Conservation (phyloP, 1,284 basidiomycete genomes). For the Pyrrhoderma noxium region DNA sequence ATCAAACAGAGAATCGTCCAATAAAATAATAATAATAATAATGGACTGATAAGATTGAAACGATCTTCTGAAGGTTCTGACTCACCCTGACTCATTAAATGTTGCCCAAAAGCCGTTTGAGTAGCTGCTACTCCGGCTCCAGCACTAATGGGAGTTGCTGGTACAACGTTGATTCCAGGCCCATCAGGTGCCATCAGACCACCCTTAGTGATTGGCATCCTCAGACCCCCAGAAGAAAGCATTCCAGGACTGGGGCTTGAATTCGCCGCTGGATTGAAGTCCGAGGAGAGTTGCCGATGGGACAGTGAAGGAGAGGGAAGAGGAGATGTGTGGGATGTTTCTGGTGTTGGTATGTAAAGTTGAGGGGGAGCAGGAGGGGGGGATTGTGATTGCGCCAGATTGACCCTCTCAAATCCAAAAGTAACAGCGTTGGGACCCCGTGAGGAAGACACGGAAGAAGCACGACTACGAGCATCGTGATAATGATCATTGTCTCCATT, state of each 20-base stretch:
- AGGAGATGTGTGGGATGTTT: conserved; percentile 15
- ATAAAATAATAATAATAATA: too few species aligned
- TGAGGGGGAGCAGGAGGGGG: conserved; percentile 54
- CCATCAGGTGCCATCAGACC: conserved; percentile 36
- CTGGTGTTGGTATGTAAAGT: conserved; percentile 47
- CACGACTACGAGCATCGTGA: conserved; percentile 46
- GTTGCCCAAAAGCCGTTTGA: conserved; percentile 38
- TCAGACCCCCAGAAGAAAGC: conserved; percentile 4
- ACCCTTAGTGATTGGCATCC: conserved; percentile 24
- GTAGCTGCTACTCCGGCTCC: conserved; percentile 33
- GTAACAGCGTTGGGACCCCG: conserved; percentile 37
- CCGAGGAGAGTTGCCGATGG: conserved; percentile 25
- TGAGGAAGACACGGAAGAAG: conserved; percentile 59
- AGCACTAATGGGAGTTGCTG: conserved; percentile 70
- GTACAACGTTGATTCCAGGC: conserved; percentile 66
- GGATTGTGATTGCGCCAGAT: conserved; percentile 10
- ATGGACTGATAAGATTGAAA: too few species aligned
- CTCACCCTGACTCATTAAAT: conserved; percentile 46
- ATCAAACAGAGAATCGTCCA: too few species aligned
- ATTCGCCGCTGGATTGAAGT: conserved; percentile 14
- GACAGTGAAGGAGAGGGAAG: conserved; percentile 7
- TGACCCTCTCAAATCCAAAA: conserved; percentile 25
- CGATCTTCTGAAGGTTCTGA: conserved; percentile 25
- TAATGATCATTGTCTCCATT: conserved; percentile 33
- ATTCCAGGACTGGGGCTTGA: conserved; percentile 26